Conservation (phyloP, 1,139 yeast genomes). For the Suhomyces chickasaworum region DNA sequence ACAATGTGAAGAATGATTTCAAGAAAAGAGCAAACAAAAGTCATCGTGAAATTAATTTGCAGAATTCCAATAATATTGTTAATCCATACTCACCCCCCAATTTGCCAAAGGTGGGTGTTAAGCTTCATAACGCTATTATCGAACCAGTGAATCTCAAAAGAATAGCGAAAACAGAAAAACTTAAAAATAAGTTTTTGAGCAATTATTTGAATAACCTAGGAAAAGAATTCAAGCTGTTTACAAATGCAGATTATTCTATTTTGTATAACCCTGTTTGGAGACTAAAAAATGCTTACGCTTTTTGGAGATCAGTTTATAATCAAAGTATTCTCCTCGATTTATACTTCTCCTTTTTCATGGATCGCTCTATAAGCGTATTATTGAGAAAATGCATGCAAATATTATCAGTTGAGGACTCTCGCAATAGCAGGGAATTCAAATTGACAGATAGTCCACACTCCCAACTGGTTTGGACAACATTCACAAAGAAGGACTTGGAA, state of each 20-base stretch:
- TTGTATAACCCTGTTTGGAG: conserved; percentile 34
- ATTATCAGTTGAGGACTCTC: conserved; percentile 17
- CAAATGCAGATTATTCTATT: conserved; percentile 19
- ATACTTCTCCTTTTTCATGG: conserved; percentile 41
- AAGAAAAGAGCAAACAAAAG: background rate
- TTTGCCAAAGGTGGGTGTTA: conserved; percentile 10
- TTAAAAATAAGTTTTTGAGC: conserved; percentile 21
- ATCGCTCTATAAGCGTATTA: conserved; percentile 39
- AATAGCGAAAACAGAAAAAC: conserved; percentile 12
- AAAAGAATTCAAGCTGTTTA: conserved; percentile 19
- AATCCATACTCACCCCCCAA: conserved; percentile 17
- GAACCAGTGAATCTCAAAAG: conserved; percentile 14
- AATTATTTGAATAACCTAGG: conserved; percentile 18
- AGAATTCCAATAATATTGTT: conserved; percentile 12
- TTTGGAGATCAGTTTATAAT: conserved; percentile 36
- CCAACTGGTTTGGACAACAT: conserved; percentile 21
- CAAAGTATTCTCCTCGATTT: conserved; percentile 30
- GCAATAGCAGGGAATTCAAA: background rate
- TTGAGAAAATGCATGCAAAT: conserved; percentile 30
- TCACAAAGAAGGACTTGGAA: conserved; percentile 33
- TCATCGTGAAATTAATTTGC: background rate
- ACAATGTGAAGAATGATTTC: background rate
- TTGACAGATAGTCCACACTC: conserved; percentile 10
- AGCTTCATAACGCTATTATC: conserved; percentile 19
- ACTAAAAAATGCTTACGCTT: conserved; percentile 18